Percentiles rank a stretch among this genome's conserved stretches.
Evolutionary conservation across 2,329 filamentous ascomycete genomes (phyloP).

Genomic region (Thermoascus crustaceus): DNA sequence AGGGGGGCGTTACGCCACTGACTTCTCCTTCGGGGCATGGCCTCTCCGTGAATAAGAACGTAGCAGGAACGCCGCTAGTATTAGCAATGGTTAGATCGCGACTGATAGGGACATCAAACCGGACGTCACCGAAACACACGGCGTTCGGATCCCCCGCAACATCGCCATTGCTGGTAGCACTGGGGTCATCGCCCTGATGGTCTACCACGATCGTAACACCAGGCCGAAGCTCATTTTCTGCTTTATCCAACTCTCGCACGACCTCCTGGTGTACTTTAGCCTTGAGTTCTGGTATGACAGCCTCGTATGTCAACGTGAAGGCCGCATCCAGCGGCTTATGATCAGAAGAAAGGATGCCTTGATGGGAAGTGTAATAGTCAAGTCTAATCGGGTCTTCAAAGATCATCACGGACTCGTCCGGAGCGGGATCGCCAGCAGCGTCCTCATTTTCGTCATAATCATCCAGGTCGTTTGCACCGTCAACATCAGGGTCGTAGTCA

Average conservation of each 20-base stretch:
- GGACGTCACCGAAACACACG: slow-evolving; percentile 70
- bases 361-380: slow-evolving; percentile 77
- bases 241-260: slow-evolving; percentile 76
- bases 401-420: slow-evolving; percentile 18
- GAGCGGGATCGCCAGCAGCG: slow-evolving; percentile 35
- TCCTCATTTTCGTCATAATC: slow-evolving; percentile 51
- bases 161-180: slow-evolving; percentile 27
- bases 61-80: slow-evolving; percentile 74
- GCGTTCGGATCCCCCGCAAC: slow-evolving; percentile 40
- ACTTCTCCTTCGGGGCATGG: slow-evolving; percentile 43
- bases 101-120: slow-evolving; percentile 58
- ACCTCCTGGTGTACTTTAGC: slow-evolving; percentile 78
- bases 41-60: slow-evolving; percentile 69
- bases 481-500: slow-evolving; percentile 78
- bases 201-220: slow-evolving; percentile 78
- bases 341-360: slow-evolving; percentile 83
- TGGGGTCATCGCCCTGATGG: slow-evolving; percentile 29
- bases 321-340: slow-evolving; percentile 85
- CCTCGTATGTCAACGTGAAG: slow-evolving; percentile 78
- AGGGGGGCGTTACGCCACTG: slow-evolving; percentile 45
- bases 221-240: slow-evolving; percentile 83
- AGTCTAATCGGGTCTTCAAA: slow-evolving; percentile 45
- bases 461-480: slow-evolving; percentile 49
- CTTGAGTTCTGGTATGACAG: slow-evolving; percentile 77
- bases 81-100: slow-evolving; percentile 80